Percentiles rank a stretch among this genome's conserved stretches.
phyloP scores from a whole-genome alignment of 345 rosid genomes.

The Odontarrhena argentea region DNA sequence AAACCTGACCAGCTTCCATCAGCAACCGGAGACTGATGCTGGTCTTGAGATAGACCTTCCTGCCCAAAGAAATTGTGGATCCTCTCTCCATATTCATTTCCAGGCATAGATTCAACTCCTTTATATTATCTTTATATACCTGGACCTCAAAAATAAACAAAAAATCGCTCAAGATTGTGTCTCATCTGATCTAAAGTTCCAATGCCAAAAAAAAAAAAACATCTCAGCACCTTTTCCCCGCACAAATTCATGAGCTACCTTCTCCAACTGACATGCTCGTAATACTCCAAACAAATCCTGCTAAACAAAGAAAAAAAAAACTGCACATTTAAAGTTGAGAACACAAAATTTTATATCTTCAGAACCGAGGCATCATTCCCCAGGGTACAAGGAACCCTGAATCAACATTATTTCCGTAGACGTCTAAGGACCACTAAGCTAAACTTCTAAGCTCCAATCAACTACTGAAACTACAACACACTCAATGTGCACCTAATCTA shows the following conservation, averaged over 20 bases:
- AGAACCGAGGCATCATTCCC: background rate
- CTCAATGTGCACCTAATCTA: constrained; percentile 6
- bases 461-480: constrained; percentile 14
- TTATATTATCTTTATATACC: constrained; percentile 36
- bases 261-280: constrained; percentile 34
- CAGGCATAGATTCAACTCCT: constrained; percentile 87
- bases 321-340: background rate
- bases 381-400: constrained; percentile 5
- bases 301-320: constrained; percentile 19
- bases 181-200: background rate
- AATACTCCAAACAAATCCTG: constrained; percentile 22
- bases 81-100: constrained; percentile 92
- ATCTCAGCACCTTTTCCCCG: constrained; percentile 36
- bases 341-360: background rate
- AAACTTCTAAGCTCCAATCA: constrained; percentile 11
- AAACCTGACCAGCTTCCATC: constrained; percentile 67
- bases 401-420: constrained; percentile 15
- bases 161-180: constrained; percentile 27
- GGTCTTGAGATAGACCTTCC: constrained; percentile 68
- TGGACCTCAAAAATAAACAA: constrained; percentile 37
- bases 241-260: constrained; percentile 40
- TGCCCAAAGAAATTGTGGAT: constrained; percentile 84
- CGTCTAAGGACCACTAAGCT: constrained; percentile 20
- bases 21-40: constrained; percentile 59
- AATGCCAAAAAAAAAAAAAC: constrained; percentile 24